phyloP scores from a whole-genome alignment of 1,284 basidiomycete species.

The Fistulinella cinereoalba region DNA sequence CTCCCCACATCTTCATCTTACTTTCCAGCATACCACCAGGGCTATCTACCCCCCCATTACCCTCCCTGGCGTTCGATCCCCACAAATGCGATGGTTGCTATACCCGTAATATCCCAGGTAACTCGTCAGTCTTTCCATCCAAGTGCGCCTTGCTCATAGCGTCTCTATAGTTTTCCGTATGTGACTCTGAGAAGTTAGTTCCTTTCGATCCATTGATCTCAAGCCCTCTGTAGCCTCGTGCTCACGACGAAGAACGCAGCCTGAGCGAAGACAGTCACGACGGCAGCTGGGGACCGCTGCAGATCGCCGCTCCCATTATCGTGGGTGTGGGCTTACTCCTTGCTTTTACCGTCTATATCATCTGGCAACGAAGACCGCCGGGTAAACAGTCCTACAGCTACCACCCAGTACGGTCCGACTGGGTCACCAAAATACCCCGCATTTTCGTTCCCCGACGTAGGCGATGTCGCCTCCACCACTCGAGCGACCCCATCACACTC shows the following conservation, averaged over 20 bases:
- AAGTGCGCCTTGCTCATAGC: neutral
- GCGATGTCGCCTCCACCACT: slow-evolving; percentile 13
- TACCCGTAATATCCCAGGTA: slow-evolving; percentile 12
- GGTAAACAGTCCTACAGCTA: slow-evolving; percentile 11
- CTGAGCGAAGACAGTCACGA: too few species aligned
- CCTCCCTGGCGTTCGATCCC: neutral
- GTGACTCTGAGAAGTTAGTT: slow-evolving; percentile 1
- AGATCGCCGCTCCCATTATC: slow-evolving; percentile 36
- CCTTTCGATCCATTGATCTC: neutral
- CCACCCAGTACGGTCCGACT: slow-evolving; percentile 10
- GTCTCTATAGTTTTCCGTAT: slow-evolving; percentile 19
- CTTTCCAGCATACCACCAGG: slow-evolving; percentile 1
- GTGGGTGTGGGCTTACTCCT: slow-evolving; percentile 28
- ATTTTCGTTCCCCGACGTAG: slow-evolving; percentile 14
- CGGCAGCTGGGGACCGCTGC: slow-evolving; percentile 29
- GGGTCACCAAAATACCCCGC: slow-evolving; percentile 12
- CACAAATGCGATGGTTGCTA: slow-evolving; percentile 21
- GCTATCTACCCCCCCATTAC: neutral
- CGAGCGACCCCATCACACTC: slow-evolving; percentile 17
- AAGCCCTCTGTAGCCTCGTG: slow-evolving; percentile 13
- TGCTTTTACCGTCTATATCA: slow-evolving; percentile 20
- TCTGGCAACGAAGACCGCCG: slow-evolving; percentile 17
- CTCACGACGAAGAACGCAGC: too few species aligned
- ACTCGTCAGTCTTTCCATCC: neutral
- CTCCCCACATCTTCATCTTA: slow-evolving; percentile 17